Conservation (phyloP, 768 basidiomycete genomes). For the Boletus barrowsii region DNA sequence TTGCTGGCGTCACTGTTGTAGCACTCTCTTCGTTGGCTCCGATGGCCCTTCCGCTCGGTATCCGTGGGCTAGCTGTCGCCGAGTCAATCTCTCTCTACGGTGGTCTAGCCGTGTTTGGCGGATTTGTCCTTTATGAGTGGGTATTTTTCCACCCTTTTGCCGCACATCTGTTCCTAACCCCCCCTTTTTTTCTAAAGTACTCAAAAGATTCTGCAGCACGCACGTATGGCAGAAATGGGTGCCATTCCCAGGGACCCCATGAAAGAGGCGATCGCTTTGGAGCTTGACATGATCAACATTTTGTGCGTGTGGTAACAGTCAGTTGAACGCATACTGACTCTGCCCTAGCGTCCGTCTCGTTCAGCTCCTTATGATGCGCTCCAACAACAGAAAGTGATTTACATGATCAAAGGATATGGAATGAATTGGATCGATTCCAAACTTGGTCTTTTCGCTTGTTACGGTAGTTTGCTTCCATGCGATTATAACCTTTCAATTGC, state of each 20-base stretch:
- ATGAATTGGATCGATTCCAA: background rate
- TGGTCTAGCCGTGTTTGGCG: slow-evolving; percentile 83
- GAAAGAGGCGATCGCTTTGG: slow-evolving; percentile 72
- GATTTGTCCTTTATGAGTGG: slow-evolving; percentile 85
- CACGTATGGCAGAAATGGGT: slow-evolving; percentile 69
- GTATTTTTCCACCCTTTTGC: slow-evolving; percentile 19
- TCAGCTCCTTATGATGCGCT: slow-evolving; percentile 70
- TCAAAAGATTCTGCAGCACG: slow-evolving; percentile 80
- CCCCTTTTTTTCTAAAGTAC: slow-evolving; percentile 40
- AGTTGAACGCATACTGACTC: slow-evolving; percentile 9
- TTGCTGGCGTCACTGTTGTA: slow-evolving; percentile 87
- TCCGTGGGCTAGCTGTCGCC: slow-evolving; percentile 70
- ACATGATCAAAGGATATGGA: background rate
- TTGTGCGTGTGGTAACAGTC: slow-evolving; percentile 50
- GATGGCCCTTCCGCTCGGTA: slow-evolving; percentile 81
- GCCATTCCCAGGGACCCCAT: slow-evolving; percentile 67
- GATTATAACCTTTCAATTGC: background rate
- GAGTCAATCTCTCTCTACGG: slow-evolving; percentile 84
- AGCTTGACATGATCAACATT: slow-evolving; percentile 89
- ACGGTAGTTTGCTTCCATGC: slow-evolving; percentile 7
- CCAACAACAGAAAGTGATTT: slow-evolving; percentile 52
- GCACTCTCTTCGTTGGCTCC: slow-evolving; percentile 85
- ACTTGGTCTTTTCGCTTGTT: background rate
- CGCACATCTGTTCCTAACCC: background rate
- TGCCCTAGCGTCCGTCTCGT: slow-evolving; percentile 68